Percentiles rank a stretch among this genome's conserved stretches.
These are phyloP conservation scores for Ogataea pini DNA, from an alignment of 805 yeast genomes.

Conservation along the genomic window DNA sequence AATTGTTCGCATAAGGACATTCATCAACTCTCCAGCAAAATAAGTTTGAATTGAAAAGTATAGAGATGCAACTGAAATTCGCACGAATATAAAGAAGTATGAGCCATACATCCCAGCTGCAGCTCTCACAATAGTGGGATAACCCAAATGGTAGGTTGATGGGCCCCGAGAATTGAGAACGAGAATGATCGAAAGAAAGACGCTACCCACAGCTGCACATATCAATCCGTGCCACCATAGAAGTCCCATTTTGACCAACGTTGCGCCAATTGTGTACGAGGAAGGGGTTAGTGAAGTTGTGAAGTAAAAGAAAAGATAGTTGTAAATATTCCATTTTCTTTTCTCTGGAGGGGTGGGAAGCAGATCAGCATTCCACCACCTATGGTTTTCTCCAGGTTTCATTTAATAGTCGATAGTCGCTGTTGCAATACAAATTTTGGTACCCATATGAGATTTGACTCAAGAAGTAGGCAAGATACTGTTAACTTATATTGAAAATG, in stretches of 20 bases:
- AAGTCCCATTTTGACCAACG: slow-evolving; percentile 23
- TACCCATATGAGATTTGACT: neutral
- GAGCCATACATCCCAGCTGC: slow-evolving; percentile 39
- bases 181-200: slow-evolving; percentile 17
- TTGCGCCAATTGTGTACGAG: slow-evolving; percentile 26
- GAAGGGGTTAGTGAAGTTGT: slow-evolving; percentile 22
- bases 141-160: slow-evolving; percentile 35
- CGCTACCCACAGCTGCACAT: slow-evolving; percentile 21
- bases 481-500: neutral
- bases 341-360: slow-evolving; percentile 35
- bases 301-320: slow-evolving; percentile 13
- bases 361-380: slow-evolving; percentile 33
- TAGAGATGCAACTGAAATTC: slow-evolving; percentile 36
- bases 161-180: slow-evolving; percentile 18
- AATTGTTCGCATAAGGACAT: slow-evolving; percentile 26
- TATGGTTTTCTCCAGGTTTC: neutral
- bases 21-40: slow-evolving; percentile 37
- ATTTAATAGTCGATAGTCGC: neutral
- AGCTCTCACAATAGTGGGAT: slow-evolving; percentile 38
- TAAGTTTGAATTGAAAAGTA: slow-evolving; percentile 39
- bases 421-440: neutral
- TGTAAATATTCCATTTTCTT: slow-evolving; percentile 33
- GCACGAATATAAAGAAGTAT: slow-evolving; percentile 35
- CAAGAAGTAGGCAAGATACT: neutral
- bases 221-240: slow-evolving; percentile 23